A percentile compares a stretch with the other conserved stretches of the same genome.
Conservation (phyloP, 106 monocot species). For the Narthecium ossifragum region DNA sequence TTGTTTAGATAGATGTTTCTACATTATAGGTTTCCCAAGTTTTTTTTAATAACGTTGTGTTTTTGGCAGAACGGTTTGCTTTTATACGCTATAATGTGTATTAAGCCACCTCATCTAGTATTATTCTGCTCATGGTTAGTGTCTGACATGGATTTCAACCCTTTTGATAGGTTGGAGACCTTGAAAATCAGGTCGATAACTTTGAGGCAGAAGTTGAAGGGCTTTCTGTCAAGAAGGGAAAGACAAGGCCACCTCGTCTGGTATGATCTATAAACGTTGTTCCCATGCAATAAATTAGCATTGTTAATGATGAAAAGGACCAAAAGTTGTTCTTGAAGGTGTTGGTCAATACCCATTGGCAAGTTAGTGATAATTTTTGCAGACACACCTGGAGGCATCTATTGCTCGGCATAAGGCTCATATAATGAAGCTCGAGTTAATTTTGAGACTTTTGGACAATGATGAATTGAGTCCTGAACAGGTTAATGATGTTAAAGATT, state of each 20-base stretch:
- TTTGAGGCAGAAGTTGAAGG: constrained; percentile 96
- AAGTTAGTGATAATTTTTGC: constrained; percentile 6
- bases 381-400: constrained; percentile 88
- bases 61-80: no score
- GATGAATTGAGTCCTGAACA: constrained; percentile 97
- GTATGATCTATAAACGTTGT: constrained; percentile 22
- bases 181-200: constrained; percentile 86
- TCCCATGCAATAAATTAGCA: background rate
- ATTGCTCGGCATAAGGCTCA: constrained; percentile 89
- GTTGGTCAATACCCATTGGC: background rate
- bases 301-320: background rate
- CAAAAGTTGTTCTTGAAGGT: background rate
- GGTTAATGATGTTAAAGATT: constrained; percentile 95
- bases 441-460: constrained; percentile 94
- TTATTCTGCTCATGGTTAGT: no score
- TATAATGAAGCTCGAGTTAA: constrained; percentile 92
- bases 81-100: no score
- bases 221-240: constrained; percentile 93
- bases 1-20: no score
- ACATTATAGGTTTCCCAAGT: no score
- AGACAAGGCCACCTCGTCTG: constrained; percentile 79
- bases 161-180: constrained; percentile 69
- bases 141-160: no score
- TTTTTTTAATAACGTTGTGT: no score
- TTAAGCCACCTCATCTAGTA: no score